Evolutionary conservation across 2,329 filamentous ascomycete species (phyloP).

Genomic region (Colletotrichum musae): DNA sequence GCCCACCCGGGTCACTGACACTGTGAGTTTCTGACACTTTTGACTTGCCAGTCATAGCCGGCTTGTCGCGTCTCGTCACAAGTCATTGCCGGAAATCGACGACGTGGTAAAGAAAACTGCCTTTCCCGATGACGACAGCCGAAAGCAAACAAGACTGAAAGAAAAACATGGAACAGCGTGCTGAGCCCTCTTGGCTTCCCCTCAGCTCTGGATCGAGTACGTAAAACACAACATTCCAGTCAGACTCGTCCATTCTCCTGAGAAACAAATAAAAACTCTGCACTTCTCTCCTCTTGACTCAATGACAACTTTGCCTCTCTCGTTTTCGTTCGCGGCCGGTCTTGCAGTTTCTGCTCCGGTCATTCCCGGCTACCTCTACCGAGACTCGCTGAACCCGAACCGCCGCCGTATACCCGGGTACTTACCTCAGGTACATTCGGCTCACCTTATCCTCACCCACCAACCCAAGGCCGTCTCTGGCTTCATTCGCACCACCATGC

Average conservation of each 20-base stretch:
- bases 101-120: background rate
- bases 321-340: constrained; percentile 1
- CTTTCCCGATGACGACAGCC: constrained; percentile 16
- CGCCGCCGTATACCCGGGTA: background rate
- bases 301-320: constrained; percentile 3
- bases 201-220: background rate
- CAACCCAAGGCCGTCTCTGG: too few species aligned
- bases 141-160: constrained; percentile 10
- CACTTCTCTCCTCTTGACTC: background rate
- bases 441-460: too few species aligned
- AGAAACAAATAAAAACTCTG: constrained; percentile 1
- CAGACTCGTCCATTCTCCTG: background rate
- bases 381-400: background rate
- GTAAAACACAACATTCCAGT: constrained; percentile 19
- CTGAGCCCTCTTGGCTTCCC: too few species aligned
- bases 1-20: constrained; percentile 19
- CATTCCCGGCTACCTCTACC: constrained; percentile 7
- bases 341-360: background rate
- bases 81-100: background rate
- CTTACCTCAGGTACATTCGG: too few species aligned
- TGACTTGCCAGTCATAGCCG: constrained; percentile 39
- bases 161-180: background rate
- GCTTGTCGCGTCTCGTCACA: constrained; percentile 3
- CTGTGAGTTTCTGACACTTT: background rate
- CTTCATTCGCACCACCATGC: background rate